phyloP scores from a whole-genome alignment of 2,329 filamentous ascomycete species.

The Rhynchosporium secalis region DNA sequence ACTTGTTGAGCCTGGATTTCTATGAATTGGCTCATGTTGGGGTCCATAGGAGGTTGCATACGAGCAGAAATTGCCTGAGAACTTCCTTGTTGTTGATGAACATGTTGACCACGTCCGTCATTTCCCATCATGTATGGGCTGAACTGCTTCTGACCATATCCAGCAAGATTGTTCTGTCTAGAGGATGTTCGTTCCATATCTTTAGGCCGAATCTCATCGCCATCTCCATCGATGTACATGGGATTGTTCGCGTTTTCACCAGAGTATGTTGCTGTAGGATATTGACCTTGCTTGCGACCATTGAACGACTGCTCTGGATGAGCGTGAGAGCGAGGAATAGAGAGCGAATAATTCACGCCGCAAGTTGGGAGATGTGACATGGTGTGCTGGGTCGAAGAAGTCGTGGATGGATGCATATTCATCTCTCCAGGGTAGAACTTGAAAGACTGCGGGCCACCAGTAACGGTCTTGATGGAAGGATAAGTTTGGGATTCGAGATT shows the following conservation, averaged over 20 bases:
- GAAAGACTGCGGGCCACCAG: not conserved
- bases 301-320: not conserved
- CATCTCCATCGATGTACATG: not conserved
- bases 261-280: not conserved
- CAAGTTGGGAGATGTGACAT: not conserved
- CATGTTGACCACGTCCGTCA: not conserved
- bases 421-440: not conserved
- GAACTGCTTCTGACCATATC: not conserved
- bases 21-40: not conserved
- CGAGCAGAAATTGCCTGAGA: not conserved
- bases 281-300: not conserved
- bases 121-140: not conserved
- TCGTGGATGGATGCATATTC: not conserved
- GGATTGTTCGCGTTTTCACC: not conserved
- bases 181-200: not conserved
- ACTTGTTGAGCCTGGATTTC: not conserved
- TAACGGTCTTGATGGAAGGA: not conserved
- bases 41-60: not conserved
- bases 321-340: not conserved
- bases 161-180: not conserved
- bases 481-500: not conserved
- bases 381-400: not conserved
- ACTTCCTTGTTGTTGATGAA: not conserved
- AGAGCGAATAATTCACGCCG: not conserved
- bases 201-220: not conserved